Base-by-base conservation (phyloP, 2,329 filamentous ascomycete species). In the Westerdykella ornata region DNA sequence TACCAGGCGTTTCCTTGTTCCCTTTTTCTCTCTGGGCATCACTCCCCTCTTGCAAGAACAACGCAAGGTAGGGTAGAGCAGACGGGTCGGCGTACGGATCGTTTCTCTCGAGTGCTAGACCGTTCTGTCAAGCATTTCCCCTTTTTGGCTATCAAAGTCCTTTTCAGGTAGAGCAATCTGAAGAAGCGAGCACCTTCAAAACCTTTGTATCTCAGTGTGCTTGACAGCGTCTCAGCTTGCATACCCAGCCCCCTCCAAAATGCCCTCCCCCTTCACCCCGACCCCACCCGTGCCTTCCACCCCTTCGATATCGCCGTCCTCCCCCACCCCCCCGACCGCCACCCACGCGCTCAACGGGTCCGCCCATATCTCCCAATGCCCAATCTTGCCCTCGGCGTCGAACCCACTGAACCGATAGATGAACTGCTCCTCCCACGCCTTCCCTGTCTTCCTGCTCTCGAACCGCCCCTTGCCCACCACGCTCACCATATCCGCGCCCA, bases 291-390 rank as follows among this genome's bases (percentile, higher is more conserved):
- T 17, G 16, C 30, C 30, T 13, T 33, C 16, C 16, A 15, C 30
- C 14, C 30, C 30, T 17, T 33, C 30, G 5, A 8, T 17, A 14
- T 33, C 16, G n/a, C 30, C 30, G 16, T 17, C 30, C 30, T 33
- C 30, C 16, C 30, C 8, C 8, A 7, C 14, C 5, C 30, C 56
- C 12, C 49, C 57, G 46, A 61, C 65, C 42, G 66, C 68, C 18
- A 60, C 56, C 67, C 66, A 70, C 26, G 68, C 68, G 45, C 63
- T 68, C 42, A 69, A 47, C 11, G 65, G 65, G 58, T 71, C 68
- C 12, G 65, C 67, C 67, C 68, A 71, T 38, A 70, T 67, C 51
- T 71, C 66, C 65, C 66, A 69, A 48, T 63, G 57, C 19, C 65
- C 67, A 45, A 70, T 64, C 52, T 47, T 65, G 0, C 64, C 65